Evolutionary conservation across 2,329 filamentous ascomycete species (phyloP), one percentile per base, ranked within the genome.

Genomic region (Keithomyces neogunnii): DNA sequence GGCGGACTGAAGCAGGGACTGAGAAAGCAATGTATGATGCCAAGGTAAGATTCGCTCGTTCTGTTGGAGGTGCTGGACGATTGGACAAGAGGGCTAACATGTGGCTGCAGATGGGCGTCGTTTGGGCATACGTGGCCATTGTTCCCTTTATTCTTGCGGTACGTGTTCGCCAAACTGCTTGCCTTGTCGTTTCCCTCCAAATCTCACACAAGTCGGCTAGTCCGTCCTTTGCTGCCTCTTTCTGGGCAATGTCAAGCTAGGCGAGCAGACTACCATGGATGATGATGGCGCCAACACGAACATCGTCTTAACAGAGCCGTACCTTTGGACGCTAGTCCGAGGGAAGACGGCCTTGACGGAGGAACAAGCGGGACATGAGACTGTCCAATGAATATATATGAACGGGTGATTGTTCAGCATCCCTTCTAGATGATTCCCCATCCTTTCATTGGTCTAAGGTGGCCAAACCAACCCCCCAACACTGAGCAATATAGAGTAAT

Each of bases 71-170:
- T 19, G 19, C 19, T 19, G 19, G 19, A 19, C 19, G 19, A 19
- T 19, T 19, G 19, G 19, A 19, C 19, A 19, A 19, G 19, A 19
- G 19, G 19, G 19, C 19, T 19, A 19, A 19, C 19, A 19, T 19
- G 19, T 19, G 19, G 19, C 19, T 19, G 19, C 19, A 61, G 56
- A 73, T 72, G 53, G 83, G 81, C 0, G 78, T 86, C n/a, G 78
- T 82, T 55, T 84, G 82, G 77, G 79, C 82, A 0, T 84, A 84
- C 57, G 73, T 85, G 39, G 70, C 81, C 0, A 75, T 87, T 38
- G 65, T 79, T 10, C 82, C 82, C 0, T 75, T 86, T 52, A 73
- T 85, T 7, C 9, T 29, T 45, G 13, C 65, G 19, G 19, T 19
- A 19, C 19, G 19, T 19, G 19, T 19, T 19, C 19, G 19, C 19